These are phyloP conservation scores for Musa balbisiana DNA, from an alignment of 202 grass and related monocot species.

Conservation along the genomic window DNA sequence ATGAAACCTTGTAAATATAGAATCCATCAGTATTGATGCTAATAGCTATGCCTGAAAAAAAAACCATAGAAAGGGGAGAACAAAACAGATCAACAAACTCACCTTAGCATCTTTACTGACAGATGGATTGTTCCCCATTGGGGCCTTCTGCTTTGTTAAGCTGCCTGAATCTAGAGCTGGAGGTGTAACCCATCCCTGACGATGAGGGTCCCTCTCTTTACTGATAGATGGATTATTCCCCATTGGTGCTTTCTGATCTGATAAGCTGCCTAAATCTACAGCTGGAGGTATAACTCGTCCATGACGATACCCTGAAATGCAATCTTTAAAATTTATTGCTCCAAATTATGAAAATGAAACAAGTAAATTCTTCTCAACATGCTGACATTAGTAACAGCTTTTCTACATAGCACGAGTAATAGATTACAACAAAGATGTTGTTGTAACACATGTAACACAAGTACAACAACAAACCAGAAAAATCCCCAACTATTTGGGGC, in stretches of 20 bases:
- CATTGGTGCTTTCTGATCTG: constrained; percentile 64
- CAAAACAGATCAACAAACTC: background rate
- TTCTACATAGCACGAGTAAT: too few species aligned
- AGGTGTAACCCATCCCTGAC: constrained; percentile 18
- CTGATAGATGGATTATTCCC: background rate
- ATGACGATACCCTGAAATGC: background rate
- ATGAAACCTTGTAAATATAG: too few species aligned
- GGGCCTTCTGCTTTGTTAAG: constrained; percentile 68
- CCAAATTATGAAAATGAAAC: background rate
- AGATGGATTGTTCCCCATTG: constrained; percentile 20
- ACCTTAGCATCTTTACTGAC: constrained; percentile 16
- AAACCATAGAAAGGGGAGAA: background rate
- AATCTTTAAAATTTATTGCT: background rate
- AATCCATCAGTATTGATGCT: too few species aligned
- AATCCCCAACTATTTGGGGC: too few species aligned
- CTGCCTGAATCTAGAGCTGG: constrained; percentile 57
- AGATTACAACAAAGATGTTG: too few species aligned
- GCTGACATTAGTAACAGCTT: too few species aligned
- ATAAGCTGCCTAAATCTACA: constrained; percentile 55
- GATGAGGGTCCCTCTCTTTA: constrained; percentile 33
- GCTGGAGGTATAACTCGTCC: constrained; percentile 31
- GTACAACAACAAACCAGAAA: too few species aligned
- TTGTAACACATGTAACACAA: too few species aligned
- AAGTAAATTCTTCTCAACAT: too few species aligned
- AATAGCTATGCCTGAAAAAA: too few species aligned